These are phyloP conservation scores for Termitomyces eurrhizus DNA, from an alignment of 768 basidiomycete genomes.

Conservation along the genomic window DNA sequence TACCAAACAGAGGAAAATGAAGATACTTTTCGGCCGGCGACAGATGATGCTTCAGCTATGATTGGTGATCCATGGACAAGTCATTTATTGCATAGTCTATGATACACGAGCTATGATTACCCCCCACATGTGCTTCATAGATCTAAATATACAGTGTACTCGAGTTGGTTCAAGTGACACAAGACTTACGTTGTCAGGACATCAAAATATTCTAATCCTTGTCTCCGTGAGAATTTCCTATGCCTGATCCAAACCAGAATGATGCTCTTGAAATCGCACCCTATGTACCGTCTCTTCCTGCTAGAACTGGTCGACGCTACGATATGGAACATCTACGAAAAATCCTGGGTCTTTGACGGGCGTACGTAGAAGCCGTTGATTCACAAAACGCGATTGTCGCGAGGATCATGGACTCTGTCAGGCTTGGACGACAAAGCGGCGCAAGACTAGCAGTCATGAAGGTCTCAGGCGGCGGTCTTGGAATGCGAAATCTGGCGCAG, in stretches of 20 bases:
- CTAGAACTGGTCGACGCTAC: constrained; percentile 47
- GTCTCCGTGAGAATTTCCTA: too few relatives aligned
- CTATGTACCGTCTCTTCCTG: constrained; percentile 59
- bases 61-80: too few relatives aligned
- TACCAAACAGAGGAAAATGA: too few relatives aligned
- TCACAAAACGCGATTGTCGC: constrained; percentile 33
- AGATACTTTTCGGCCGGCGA: too few relatives aligned
- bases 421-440: constrained; percentile 36
- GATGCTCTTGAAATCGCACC: constrained; percentile 34
- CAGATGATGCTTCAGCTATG: too few relatives aligned
- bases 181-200: too few relatives aligned
- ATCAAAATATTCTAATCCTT: too few relatives aligned
- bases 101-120: too few relatives aligned
- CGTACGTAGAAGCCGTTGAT: constrained; percentile 48
- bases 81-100: too few relatives aligned
- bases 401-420: constrained; percentile 41
- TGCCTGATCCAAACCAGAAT: not conserved
- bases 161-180: too few relatives aligned
- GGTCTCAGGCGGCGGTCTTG: constrained; percentile 59
- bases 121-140: too few relatives aligned
- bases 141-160: too few relatives aligned
- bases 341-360: constrained; percentile 47
- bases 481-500: constrained; percentile 66
- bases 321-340: constrained; percentile 55
- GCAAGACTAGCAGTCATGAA: constrained; percentile 55